Conservation (phyloP, 306 rosid species). For the Acacia crassicarpa region DNA sequence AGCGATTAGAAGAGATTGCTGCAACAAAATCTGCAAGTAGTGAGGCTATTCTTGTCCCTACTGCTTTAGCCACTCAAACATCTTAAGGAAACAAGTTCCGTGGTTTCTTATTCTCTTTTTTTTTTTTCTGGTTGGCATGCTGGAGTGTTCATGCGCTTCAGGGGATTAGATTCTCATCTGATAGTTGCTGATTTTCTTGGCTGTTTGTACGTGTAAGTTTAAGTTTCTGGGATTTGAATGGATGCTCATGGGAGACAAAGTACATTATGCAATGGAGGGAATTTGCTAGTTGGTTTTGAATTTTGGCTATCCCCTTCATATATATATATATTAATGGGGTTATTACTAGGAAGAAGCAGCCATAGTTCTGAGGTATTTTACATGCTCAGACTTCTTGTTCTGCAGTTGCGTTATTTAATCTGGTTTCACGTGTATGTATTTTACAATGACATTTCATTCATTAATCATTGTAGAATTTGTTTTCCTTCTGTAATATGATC, state of each 20-base stretch:
- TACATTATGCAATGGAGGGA: slow-evolving; percentile 14
- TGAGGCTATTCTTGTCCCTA: slow-evolving; percentile 40
- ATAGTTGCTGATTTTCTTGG: slow-evolving; percentile 12
- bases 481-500: slow-evolving; percentile 17
- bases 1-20: slow-evolving; percentile 62
- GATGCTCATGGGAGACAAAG: slow-evolving; percentile 30
- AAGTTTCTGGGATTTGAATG: slow-evolving; percentile 19
- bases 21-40: slow-evolving; percentile 46
- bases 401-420: slow-evolving; percentile 27
- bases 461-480: slow-evolving; percentile 29
- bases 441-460: slow-evolving; percentile 15
- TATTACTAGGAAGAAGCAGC: slow-evolving; percentile 29
- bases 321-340: slow-evolving; percentile 25
- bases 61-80: slow-evolving; percentile 15
- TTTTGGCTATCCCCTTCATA: slow-evolving; percentile 17
- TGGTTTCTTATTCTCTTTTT: neutral
- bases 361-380: slow-evolving; percentile 34
- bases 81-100: slow-evolving; percentile 20
- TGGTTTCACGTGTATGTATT: slow-evolving; percentile 36
- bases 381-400: slow-evolving; percentile 23
- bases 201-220: slow-evolving; percentile 21
- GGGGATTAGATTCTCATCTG: slow-evolving; percentile 19
- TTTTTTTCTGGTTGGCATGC: slow-evolving; percentile 22
- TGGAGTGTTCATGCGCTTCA: slow-evolving; percentile 32
- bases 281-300: slow-evolving; percentile 14